Evolutionary conservation across 805 yeast species (phyloP), one percentile per base, ranked within the genome.

Genomic region (Myxozyma lipomycoides): DNA sequence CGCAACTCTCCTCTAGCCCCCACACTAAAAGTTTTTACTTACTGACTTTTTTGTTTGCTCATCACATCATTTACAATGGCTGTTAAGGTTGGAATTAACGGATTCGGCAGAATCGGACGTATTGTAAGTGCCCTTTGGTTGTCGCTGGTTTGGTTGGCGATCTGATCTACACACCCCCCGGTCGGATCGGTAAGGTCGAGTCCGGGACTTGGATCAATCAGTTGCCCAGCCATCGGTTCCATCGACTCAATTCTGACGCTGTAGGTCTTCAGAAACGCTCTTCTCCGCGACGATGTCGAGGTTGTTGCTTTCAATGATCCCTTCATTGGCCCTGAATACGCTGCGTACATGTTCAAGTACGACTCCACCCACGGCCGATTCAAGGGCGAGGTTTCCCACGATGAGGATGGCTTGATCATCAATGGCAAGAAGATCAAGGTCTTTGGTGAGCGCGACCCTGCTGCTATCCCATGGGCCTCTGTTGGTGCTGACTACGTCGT

Each of bases 31-130:
- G n/a, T n/a, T n/a, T n/a, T n/a, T n/a, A n/a, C n/a, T n/a, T n/a
- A n/a, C n/a, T n/a, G n/a, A n/a, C n/a, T n/a, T n/a, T n/a, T n/a
- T n/a, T n/a, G n/a, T n/a, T n/a, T n/a, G n/a, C n/a, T n/a, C n/a
- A n/a, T n/a, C n/a, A n/a, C n/a, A n/a, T 19, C 23, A 34, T 19
- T 17, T 26, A 40, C 46, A 46, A 58, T 56, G 61, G 58, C 46
- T 57, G 77, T 79, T 70, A 82, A 78, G 65, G 78, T 86, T 72
- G 95, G 95, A 75, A 87, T 86, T 71, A 86, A 86, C 82, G 95
- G 95, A 66, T 86, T 86, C 84, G 95, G 95, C 67, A 83, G 95
- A 75, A 86, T 86, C 68, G 95, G 95, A 62, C 86, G 95, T 75
- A 79, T 86, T 64, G 95, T 83, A 51, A 17, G 61, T 51, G 3